These are phyloP conservation scores for Cucurbita moschata DNA, from an alignment of 306 rosid genomes.

Conservation along the genomic window DNA sequence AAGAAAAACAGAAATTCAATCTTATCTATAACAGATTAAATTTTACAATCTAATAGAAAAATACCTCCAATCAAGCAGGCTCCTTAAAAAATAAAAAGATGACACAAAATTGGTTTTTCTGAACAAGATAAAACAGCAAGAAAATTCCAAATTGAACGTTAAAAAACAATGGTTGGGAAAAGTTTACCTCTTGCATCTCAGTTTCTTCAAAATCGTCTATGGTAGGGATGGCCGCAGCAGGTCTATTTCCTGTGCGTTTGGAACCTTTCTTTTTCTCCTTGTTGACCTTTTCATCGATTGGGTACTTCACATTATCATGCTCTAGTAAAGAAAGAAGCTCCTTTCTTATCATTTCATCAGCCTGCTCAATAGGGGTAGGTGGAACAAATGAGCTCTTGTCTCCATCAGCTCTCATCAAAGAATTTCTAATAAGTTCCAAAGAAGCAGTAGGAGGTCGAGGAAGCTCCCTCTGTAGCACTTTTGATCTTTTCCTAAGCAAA, in stretches of 20 bases:
- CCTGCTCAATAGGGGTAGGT: slow-evolving; percentile 77
- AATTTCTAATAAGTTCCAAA: slow-evolving; percentile 57
- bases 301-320: slow-evolving; percentile 84
- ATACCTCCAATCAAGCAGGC: not conserved
- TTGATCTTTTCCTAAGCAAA: slow-evolving; percentile 79
- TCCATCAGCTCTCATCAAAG: slow-evolving; percentile 71
- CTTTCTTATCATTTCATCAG: slow-evolving; percentile 67
- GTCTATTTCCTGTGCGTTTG: slow-evolving; percentile 41
- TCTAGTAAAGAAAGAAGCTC: slow-evolving; percentile 66
- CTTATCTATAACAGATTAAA: not conserved
- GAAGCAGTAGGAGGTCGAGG: slow-evolving; percentile 90
- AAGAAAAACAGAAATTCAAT: not conserved
- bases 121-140: not conserved
- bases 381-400: slow-evolving; percentile 96
- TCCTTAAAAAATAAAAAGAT: not conserved
- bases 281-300: slow-evolving; percentile 42
- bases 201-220: slow-evolving; percentile 73
- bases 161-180: not conserved
- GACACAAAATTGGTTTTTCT: not conserved
- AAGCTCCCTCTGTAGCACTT: slow-evolving; percentile 87
- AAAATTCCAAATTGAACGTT: not conserved
- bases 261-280: slow-evolving; percentile 64
- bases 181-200: slow-evolving; percentile 52
- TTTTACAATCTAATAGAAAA: not conserved
- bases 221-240: slow-evolving; percentile 30